These are phyloP conservation scores for Coprinopsis strossmayeri DNA, from an alignment of 768 basidiomycete species.

Conservation along the genomic window DNA sequence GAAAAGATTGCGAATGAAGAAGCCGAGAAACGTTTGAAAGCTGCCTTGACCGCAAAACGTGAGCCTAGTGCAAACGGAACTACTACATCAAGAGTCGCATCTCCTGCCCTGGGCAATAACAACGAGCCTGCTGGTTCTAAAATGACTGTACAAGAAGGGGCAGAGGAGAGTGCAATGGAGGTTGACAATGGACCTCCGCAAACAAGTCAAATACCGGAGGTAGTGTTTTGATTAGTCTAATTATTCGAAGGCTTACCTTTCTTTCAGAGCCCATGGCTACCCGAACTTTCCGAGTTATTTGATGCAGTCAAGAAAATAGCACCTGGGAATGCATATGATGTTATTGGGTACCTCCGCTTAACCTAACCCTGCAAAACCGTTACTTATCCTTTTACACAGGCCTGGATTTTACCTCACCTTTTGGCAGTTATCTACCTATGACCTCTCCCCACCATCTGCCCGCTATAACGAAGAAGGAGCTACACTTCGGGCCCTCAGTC, in stretches of 20 bases:
- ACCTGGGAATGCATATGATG: slow-evolving; percentile 53
- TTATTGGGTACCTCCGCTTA: slow-evolving; percentile 57
- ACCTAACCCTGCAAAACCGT: not conserved
- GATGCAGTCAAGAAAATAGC: slow-evolving; percentile 69
- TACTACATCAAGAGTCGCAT: slow-evolving; percentile 53
- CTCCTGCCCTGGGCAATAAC: slow-evolving; percentile 39
- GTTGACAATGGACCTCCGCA: slow-evolving; percentile 30
- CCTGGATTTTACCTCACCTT: slow-evolving; percentile 93
- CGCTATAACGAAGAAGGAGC: slow-evolving; percentile 78
- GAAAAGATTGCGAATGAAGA: slow-evolving; percentile 67
- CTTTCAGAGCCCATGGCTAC: slow-evolving; percentile 75
- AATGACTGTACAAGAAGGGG: slow-evolving; percentile 20
- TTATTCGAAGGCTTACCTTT: no score
- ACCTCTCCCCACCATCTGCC: slow-evolving; percentile 69
- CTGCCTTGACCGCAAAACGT: slow-evolving; percentile 70
- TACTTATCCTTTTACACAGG: slow-evolving; percentile 31
- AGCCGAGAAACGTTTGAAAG: slow-evolving; percentile 76
- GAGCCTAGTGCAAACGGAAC: slow-evolving; percentile 45
- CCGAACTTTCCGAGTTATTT: slow-evolving; percentile 66
- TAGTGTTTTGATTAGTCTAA: no score
- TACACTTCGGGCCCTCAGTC: slow-evolving; percentile 52
- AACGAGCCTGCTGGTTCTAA: slow-evolving; percentile 15
- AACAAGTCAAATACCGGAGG: slow-evolving; percentile 35
- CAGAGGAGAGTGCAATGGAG: slow-evolving; percentile 46
- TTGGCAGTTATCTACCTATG: slow-evolving; percentile 93